Evolutionary conservation across 192 early-diverging fungal species (phyloP).

Genomic region (Dispira parvispora): DNA sequence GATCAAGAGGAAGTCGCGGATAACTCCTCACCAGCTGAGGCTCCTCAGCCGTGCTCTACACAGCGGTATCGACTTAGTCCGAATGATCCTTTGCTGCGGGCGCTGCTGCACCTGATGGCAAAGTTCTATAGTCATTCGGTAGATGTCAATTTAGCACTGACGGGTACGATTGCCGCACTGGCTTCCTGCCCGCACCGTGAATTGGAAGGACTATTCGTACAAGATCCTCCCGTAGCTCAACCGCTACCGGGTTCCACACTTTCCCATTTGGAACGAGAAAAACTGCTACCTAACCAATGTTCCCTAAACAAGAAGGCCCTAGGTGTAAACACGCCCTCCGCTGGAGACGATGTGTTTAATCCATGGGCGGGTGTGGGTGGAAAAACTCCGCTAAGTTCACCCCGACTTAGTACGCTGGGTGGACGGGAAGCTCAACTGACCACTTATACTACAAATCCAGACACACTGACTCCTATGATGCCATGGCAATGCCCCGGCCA

Average conservation of each 20-base stretch:
- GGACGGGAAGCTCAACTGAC: no score
- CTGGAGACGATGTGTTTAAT: background rate
- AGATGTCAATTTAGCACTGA: constrained; percentile 79
- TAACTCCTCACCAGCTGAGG: background rate
- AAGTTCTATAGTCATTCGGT: constrained; percentile 77
- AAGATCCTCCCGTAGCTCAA: background rate
- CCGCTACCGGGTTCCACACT: background rate
- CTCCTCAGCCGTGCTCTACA: constrained; percentile 9
- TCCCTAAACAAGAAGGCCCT: background rate
- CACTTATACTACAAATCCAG: no score
- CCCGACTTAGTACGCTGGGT: background rate
- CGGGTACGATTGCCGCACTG: constrained; percentile 74
- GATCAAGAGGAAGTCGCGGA: no score
- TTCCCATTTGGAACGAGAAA: background rate
- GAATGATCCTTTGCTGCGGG: constrained; percentile 48
- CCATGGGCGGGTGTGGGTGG: background rate
- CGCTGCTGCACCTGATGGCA: constrained; percentile 42
- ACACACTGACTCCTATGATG: no score
- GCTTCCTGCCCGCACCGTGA: constrained; percentile 56
- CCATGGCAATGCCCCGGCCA: no score
- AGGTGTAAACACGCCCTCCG: background rate
- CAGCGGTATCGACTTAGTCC: constrained; percentile 25
- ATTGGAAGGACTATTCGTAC: constrained; percentile 24
- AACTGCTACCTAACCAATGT: background rate
- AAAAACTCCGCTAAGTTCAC: background rate